Evolutionary conservation across 176 grass and related monocot genomes (phyloP), one percentile per base, ranked within the genome.

Genomic region (Coix lacrymajobi): DNA sequence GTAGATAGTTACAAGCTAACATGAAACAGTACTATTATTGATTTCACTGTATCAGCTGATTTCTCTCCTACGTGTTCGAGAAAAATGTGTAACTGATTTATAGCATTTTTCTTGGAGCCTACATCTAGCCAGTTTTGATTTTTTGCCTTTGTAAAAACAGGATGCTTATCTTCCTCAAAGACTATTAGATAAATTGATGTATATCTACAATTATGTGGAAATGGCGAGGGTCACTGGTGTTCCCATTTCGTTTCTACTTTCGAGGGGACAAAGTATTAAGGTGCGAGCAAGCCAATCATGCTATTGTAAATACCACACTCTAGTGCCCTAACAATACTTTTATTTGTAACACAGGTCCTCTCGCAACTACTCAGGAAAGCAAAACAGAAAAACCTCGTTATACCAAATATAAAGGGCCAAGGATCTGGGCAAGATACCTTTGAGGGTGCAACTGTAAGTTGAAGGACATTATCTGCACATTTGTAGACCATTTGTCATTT

Each of bases 211-310:
- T 79, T 93, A 98, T 89, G 95, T 98, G 64, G 95, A 98, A 82
- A 98, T 98, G 95, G 95, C 95, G 11, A 92, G 95, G 75, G 95
- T 98, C 84, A 98, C 95, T 84, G 95, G 95, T 79, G 95, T 98
- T 33, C 95, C 95, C 45, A 93, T 98, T 76, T 95, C 95, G 58
- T 98, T 98, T 90, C 87, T 98, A 48, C 90, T 98, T 39, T 85
- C 95, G 19, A 94, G 95, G 87, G 95, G 95, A 39, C 95, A 98
- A 76, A 98, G 95, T 77, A 98, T 98, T 85, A 98, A 98, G 90
- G 95, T 92, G 77, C 79, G 56, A 66, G 30, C 30, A 65, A 77
- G 8, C 29, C 76, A 79, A 52, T 69, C 52, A 52, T 56, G 26
- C 64, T 32, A 81, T 76, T 69, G 24, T 32, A 70, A n/a, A 17